Percentiles rank a stretch among this genome's conserved stretches.
Conservation (phyloP, 305 asterid genomes). For the Rubia tinctorum region DNA sequence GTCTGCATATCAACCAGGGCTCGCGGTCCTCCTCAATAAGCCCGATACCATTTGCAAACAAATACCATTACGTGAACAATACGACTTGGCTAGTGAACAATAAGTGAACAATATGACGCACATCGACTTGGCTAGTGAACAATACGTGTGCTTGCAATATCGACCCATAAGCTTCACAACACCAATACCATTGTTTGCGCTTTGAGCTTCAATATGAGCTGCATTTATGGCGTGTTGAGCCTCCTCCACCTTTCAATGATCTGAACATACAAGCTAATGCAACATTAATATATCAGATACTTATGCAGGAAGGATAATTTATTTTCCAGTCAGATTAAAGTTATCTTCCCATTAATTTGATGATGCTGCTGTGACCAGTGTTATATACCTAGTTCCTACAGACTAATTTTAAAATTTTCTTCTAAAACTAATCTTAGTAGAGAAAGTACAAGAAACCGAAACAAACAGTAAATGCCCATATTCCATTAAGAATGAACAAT, state of each 20-base stretch:
- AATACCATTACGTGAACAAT: too few relatives aligned
- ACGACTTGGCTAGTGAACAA: too few relatives aligned
- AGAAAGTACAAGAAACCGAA: not conserved
- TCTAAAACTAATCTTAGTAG: not conserved
- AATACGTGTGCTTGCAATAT: too few relatives aligned
- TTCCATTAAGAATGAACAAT: slow-evolving; percentile 27
- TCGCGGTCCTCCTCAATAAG: too few relatives aligned
- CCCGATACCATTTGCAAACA: too few relatives aligned
- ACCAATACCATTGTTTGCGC: slow-evolving; percentile 53
- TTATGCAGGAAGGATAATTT: not conserved
- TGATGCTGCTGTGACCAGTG: not conserved
- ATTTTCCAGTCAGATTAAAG: not conserved
- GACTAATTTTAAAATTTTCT: not conserved
- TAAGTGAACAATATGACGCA: too few relatives aligned
- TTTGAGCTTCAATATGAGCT: slow-evolving; percentile 54
- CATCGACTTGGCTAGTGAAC: too few relatives aligned
- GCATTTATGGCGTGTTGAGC: slow-evolving; percentile 58
- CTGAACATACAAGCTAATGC: slow-evolving; percentile 24
- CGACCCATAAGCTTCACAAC: slow-evolving; percentile 58
- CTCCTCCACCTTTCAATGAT: slow-evolving; percentile 46
- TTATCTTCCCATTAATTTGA: not conserved
- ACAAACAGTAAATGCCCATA: not conserved
- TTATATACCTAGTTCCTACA: not conserved
- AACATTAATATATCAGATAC: slow-evolving; percentile 6
- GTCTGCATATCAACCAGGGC: too few relatives aligned